Percentiles rank a stretch among this genome's conserved stretches.
Evolutionary conservation across 2,329 filamentous ascomycete genomes (phyloP).

Genomic region (Fusarium oxysporum): DNA sequence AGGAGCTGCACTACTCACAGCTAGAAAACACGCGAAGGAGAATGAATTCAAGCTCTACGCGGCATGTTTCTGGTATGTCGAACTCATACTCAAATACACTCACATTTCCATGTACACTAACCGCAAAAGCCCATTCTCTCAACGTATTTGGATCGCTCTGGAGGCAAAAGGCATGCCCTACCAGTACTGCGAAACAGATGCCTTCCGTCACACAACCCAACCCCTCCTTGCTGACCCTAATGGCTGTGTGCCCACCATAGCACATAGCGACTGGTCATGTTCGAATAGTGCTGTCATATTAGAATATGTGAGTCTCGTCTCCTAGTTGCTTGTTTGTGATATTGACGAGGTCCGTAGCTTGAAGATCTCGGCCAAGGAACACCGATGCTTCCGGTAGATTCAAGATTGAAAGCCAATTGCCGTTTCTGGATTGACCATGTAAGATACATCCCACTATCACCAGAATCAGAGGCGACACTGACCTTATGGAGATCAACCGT

Average conservation of each 20-base stretch:
- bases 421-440: conserved; percentile 86
- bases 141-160: conserved; percentile 89
- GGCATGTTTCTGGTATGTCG: conserved; percentile 84
- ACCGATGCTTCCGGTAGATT: conserved; percentile 71
- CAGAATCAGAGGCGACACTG: background rate
- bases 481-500: conserved; percentile 71
- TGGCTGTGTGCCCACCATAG: conserved; percentile 80
- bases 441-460: conserved; percentile 21
- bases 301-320: conserved; percentile 74
- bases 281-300: conserved; percentile 85
- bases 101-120: background rate
- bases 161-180: conserved; percentile 83
- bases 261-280: conserved; percentile 83
- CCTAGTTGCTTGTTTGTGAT: background rate
- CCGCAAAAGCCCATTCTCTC: conserved; percentile 77
- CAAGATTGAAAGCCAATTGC: conserved; percentile 77
- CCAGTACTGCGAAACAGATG: conserved; percentile 88
- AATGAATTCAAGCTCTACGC: conserved; percentile 81
- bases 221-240: conserved; percentile 81
- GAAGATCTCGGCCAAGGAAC: conserved; percentile 76
- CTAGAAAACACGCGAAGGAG: conserved; percentile 76
- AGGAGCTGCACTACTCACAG: conserved; percentile 76
- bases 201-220: conserved; percentile 72
- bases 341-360: conserved; percentile 57
- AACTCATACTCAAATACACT: background rate